Conservation (phyloP, 2,329 filamentous ascomycete genomes). For the Apiospora aurea region DNA sequence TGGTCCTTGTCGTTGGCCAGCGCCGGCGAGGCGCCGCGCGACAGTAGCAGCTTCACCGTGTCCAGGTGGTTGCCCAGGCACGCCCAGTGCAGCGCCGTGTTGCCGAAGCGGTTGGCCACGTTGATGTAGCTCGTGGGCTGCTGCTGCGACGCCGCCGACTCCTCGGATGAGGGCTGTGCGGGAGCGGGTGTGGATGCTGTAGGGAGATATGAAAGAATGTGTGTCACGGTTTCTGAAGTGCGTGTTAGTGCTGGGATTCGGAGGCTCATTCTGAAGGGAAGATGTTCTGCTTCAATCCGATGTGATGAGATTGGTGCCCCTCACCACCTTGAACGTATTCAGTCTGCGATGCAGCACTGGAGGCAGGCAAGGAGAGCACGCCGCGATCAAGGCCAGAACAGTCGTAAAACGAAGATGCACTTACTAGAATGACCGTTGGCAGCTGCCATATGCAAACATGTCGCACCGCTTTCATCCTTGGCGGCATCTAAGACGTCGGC, state of each 20-base stretch:
- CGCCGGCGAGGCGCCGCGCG: conserved; percentile 77
- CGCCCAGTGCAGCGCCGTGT: conserved; percentile 94
- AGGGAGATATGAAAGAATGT: conserved; percentile 51
- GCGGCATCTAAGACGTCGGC: conserved; percentile 74
- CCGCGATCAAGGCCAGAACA: background rate
- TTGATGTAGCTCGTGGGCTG: conserved; percentile 60
- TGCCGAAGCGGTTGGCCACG: conserved; percentile 79
- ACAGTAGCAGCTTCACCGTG: conserved; percentile 78
- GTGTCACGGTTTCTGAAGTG: conserved; percentile 50
- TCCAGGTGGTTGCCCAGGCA: conserved; percentile 87
- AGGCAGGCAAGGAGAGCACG: background rate
- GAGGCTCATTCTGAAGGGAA: too few species aligned
- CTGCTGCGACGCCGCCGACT: background rate
- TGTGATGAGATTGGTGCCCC: background rate
- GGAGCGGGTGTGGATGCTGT: conserved; percentile 33
- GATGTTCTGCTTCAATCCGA: background rate
- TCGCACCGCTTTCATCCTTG: conserved; percentile 78
- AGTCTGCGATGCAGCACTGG: background rate
- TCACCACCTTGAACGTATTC: background rate
- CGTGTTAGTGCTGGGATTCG: background rate
- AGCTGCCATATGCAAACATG: conserved; percentile 88
- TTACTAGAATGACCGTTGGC: conserved; percentile 87
- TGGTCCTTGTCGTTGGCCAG: conserved; percentile 85
- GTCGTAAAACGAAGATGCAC: conserved; percentile 33
- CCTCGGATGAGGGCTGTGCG: conserved; percentile 30